Evolutionary conservation across 2,329 filamentous ascomycete species (phyloP).

Genomic region (Phialophora expanda): DNA sequence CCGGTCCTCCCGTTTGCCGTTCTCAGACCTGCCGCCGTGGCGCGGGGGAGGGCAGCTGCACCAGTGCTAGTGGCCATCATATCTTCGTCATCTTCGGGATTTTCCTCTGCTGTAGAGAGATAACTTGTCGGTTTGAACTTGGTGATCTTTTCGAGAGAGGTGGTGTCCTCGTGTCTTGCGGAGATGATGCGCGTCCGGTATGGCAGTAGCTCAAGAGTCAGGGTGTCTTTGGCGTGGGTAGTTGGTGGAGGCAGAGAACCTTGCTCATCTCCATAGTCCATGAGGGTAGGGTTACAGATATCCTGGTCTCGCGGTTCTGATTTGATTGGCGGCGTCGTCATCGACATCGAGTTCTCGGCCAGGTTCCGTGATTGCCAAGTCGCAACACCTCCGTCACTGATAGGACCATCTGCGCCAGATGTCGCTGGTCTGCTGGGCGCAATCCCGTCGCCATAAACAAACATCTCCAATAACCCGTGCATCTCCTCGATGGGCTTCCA

Average conservation of each 20-base stretch:
- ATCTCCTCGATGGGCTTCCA: conserved; percentile 86
- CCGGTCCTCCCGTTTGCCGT: neutral
- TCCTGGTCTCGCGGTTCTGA: conserved; percentile 1
- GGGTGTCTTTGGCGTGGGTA: conserved; percentile 66
- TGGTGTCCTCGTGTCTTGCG: conserved; percentile 48
- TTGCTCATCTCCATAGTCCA: conserved; percentile 17
- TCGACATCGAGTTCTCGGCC: neutral
- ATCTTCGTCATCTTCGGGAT: conserved; percentile 53
- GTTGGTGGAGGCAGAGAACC: conserved; percentile 43
- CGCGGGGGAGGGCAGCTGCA: neutral
- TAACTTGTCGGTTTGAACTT: conserved; percentile 54
- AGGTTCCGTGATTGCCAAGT: conserved; percentile 44
- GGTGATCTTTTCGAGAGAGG: conserved; percentile 71
- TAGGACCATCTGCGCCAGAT: conserved; percentile 41
- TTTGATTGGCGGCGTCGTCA: neutral
- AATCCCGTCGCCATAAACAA: conserved; percentile 63
- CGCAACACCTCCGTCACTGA: conserved; percentile 42
- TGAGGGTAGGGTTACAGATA: neutral
- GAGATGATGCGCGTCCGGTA: conserved; percentile 73
- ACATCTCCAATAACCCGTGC: conserved; percentile 72
- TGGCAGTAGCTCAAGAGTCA: conserved; percentile 83
- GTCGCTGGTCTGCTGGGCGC: conserved; percentile 47
- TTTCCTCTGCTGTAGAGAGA: conserved; percentile 47
- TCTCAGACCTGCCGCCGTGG: neutral
- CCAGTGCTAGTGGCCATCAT: conserved; percentile 44